These are phyloP conservation scores for Hygrophoropsis aurantiaca DNA, from an alignment of 768 basidiomycete species.

Conservation along the genomic window DNA sequence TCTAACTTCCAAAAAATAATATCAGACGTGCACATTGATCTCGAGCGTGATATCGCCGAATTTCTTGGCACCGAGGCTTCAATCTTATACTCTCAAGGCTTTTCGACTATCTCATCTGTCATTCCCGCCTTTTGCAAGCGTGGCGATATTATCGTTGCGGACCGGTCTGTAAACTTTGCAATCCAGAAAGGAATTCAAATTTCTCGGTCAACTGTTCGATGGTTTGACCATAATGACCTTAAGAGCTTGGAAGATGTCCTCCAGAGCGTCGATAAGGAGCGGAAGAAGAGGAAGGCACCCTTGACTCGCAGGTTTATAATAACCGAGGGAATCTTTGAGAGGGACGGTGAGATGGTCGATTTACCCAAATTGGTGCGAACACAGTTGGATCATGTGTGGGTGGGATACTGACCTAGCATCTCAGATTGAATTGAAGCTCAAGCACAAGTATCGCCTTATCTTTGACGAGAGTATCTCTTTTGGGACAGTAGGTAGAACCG, in stretches of 20 bases:
- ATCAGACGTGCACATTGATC: conserved; percentile 85
- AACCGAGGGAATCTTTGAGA: conserved; percentile 96
- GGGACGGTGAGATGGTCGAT: conserved; percentile 90
- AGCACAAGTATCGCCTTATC: conserved; percentile 94
- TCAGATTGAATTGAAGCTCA: conserved; percentile 90
- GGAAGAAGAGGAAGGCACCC: conserved; percentile 76
- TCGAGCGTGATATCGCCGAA: conserved; percentile 87
- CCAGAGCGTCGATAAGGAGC: conserved; percentile 80
- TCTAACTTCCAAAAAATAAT: conserved; percentile 8
- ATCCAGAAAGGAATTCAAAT: conserved; percentile 97
- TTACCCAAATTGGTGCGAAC: conserved; percentile 83
- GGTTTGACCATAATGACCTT: conserved; percentile 96
- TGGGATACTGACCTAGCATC: background rate
- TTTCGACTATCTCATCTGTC: conserved; percentile 88
- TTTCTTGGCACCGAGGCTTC: conserved; percentile 87
- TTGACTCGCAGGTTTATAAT: conserved; percentile 93
- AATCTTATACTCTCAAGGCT: conserved; percentile 94
- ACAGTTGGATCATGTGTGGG: background rate
- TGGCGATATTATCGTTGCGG: conserved; percentile 97
- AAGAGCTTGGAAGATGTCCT: conserved; percentile 88
- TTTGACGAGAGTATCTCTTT: conserved; percentile 95
- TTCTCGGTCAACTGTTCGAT: conserved; percentile 85
- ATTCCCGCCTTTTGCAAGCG: conserved; percentile 98
- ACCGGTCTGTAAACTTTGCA: conserved; percentile 93
- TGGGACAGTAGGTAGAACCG: conserved; percentile 88